These are phyloP conservation scores for Williopsis jadinii DNA, from an alignment of 1,139 yeast species.

Conservation along the genomic window DNA sequence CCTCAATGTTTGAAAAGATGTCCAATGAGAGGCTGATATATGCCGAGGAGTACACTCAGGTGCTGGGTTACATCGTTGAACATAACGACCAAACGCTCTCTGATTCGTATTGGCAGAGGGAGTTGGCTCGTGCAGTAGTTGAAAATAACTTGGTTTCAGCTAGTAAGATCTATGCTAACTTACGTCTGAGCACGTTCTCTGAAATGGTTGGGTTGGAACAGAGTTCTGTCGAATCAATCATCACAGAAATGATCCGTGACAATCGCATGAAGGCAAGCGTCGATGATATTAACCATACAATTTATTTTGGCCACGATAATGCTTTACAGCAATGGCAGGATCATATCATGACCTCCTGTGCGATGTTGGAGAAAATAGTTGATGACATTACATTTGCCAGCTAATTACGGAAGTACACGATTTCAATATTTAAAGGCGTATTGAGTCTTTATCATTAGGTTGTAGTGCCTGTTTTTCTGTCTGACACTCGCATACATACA, in stretches of 20 bases:
- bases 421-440: no score
- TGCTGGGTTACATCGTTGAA: constrained; percentile 4
- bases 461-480: no score
- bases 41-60: constrained; percentile 8
- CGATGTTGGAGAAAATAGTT: constrained; percentile 16
- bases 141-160: constrained; percentile 17
- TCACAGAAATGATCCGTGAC: constrained; percentile 16
- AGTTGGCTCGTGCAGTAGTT: constrained; percentile 9
- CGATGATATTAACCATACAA: constrained; percentile 29
- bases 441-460: no score
- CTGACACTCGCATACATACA: no score
- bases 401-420: no score
- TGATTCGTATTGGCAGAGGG: constrained; percentile 1
- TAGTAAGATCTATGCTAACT: constrained; percentile 13
- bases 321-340: constrained; percentile 16
- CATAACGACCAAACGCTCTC: constrained; percentile 3
- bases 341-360: constrained; percentile 17
- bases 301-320: constrained; percentile 20
- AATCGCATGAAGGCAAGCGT: constrained; percentile 23
- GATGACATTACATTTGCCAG: constrained; percentile 4
- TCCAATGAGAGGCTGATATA: constrained; percentile 9
- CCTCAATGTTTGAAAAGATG: constrained; percentile 11
- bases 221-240: constrained; percentile 10
- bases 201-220: constrained; percentile 7
- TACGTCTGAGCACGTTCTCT: constrained; percentile 11